A percentile compares a stretch with the other conserved stretches of the same genome.
Evolutionary conservation across 192 early-diverging fungal species (phyloP).

Genomic region (Coemansia sp.): DNA sequence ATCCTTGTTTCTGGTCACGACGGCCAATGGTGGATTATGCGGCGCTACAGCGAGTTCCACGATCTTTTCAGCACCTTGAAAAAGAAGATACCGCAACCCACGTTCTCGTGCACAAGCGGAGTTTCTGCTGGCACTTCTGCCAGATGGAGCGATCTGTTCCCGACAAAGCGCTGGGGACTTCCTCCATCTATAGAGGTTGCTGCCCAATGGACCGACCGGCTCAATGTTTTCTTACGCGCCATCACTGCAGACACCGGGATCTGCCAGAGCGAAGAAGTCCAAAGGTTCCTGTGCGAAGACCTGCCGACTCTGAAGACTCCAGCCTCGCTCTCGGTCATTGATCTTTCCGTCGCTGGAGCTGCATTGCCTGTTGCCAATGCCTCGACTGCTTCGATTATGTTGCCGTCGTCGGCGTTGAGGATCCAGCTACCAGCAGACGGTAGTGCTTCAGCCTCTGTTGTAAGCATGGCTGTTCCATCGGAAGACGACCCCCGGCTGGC

Average conservation of each 20-base stretch:
- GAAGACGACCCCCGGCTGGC: slow-evolving; percentile 27
- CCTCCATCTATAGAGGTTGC: slow-evolving; percentile 37
- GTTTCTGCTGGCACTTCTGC: slow-evolving; percentile 1
- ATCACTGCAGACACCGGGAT: slow-evolving; percentile 47
- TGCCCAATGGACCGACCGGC: slow-evolving; percentile 44
- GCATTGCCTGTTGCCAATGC: slow-evolving; percentile 19
- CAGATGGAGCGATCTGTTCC: slow-evolving; percentile 44
- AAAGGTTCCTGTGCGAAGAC: slow-evolving; percentile 42
- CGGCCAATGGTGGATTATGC: slow-evolving; percentile 48
- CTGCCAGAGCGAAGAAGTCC: slow-evolving; percentile 36
- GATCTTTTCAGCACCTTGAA: slow-evolving; percentile 32
- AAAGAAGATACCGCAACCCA: slow-evolving; percentile 31
- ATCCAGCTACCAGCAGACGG: slow-evolving; percentile 33
- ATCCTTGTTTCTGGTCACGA: slow-evolving; percentile 50
- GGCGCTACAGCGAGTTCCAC: slow-evolving; percentile 53
- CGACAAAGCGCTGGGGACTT: slow-evolving; percentile 38
- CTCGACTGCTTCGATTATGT: not conserved
- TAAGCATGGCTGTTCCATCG: slow-evolving; percentile 19
- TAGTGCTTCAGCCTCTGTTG: not conserved
- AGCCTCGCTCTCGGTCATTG: slow-evolving; percentile 4
- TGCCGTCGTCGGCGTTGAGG: slow-evolving; percentile 9
- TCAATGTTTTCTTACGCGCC: slow-evolving; percentile 46
- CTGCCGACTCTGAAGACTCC: slow-evolving; percentile 9
- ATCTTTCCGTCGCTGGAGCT: not conserved
- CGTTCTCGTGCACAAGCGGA: slow-evolving; percentile 4